These are phyloP conservation scores for Elasticomyces elasticus DNA, from an alignment of 495 filamentous ascomycete species.

Conservation along the genomic window DNA sequence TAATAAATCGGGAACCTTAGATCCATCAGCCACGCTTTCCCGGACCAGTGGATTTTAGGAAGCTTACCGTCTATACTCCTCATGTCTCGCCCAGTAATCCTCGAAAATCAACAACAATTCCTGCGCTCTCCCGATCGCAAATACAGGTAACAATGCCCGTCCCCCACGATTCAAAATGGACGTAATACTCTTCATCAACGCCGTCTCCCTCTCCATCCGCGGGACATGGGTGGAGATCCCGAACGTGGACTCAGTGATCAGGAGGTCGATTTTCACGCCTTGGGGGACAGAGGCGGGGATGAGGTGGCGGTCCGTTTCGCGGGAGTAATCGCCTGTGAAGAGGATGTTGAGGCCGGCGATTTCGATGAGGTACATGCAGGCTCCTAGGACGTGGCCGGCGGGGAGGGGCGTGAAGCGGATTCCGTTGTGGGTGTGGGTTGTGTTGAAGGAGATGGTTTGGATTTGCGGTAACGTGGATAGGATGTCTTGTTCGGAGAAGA, in stretches of 20 bases:
- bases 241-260: conserved; percentile 96
- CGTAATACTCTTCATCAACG: conserved; percentile 90
- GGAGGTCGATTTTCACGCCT: conserved; percentile 78
- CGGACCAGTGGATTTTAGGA: no score
- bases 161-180: conserved; percentile 81
- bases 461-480: conserved; percentile 84
- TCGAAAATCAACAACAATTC: conserved; percentile 90
- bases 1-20: conserved; percentile 98
- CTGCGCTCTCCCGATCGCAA: conserved; percentile 86
- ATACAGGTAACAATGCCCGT: conserved; percentile 87
- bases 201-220: conserved; percentile 76
- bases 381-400: conserved; percentile 93
- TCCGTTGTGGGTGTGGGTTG: conserved; percentile 89
- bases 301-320: conserved; percentile 87
- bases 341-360: conserved; percentile 93
- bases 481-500: conserved; percentile 93
- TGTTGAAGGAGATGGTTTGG: conserved; percentile 96
- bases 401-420: conserved; percentile 96
- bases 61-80: conserved; percentile 75
- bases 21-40: no score
- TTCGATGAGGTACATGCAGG: conserved; percentile 94
- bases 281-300: conserved; percentile 81
- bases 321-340: conserved; percentile 94
- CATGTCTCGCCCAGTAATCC: conserved; percentile 87
- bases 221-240: conserved; percentile 87